These are phyloP conservation scores for Dianthus caryophyllus DNA, from an alignment of 148 eudicot genomes.

Conservation along the genomic window DNA sequence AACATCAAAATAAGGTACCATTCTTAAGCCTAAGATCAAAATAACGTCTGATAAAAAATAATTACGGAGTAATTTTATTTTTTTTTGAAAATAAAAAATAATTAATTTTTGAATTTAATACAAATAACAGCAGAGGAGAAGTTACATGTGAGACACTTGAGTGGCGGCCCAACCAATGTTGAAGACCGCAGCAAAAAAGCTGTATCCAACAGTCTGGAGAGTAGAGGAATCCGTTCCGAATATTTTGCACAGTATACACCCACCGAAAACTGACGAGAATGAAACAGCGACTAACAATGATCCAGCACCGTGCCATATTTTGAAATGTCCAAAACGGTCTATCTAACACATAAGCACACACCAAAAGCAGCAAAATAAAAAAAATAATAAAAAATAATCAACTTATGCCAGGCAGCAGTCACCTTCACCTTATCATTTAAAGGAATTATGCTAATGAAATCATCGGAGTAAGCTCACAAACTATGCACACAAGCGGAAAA, in stretches of 20 bases:
- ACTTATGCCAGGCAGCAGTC: background rate
- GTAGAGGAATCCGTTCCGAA: constrained; percentile 56
- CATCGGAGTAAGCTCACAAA: background rate
- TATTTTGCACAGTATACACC: constrained; percentile 80
- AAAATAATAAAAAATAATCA: no score
- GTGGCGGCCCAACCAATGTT: constrained; percentile 94
- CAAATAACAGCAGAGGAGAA: constrained; percentile 14
- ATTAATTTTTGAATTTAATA: background rate
- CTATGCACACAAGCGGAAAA: background rate
- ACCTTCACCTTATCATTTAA: background rate
- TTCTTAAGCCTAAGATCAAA: background rate
- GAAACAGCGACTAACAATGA: constrained; percentile 80
- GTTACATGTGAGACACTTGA: constrained; percentile 96
- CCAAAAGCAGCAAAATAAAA: background rate
- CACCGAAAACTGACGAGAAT: constrained; percentile 97
- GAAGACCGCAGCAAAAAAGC: constrained; percentile 81
- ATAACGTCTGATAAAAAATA: background rate
- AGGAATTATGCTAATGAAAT: background rate
- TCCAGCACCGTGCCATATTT: constrained; percentile 93
- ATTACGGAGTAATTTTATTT: no score
- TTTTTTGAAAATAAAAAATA: no score
- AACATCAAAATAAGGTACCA: constrained; percentile 16
- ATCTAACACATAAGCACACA: constrained; percentile 47
- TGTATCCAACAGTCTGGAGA: constrained; percentile 76
- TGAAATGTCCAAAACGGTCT: constrained; percentile 90